phyloP scores from a whole-genome alignment of 1,284 basidiomycete species.

The Trametes polyzona region DNA sequence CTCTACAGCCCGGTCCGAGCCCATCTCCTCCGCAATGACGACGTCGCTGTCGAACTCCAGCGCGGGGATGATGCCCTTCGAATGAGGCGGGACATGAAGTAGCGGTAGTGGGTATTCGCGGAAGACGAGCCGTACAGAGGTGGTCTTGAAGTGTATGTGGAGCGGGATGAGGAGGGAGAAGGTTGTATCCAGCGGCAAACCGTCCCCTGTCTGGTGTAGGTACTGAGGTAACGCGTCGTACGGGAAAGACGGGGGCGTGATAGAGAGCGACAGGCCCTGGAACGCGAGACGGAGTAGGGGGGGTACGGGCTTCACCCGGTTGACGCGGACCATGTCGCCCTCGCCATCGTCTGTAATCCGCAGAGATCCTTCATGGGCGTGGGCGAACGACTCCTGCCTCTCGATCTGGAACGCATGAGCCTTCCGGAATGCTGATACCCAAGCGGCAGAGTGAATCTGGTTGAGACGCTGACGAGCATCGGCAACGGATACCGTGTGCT shows the following conservation, averaged over 20 bases:
- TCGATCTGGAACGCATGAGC: constrained; percentile 21
- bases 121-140: constrained; percentile 64
- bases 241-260: constrained; percentile 72
- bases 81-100: constrained; percentile 57
- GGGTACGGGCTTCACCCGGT: constrained; percentile 50
- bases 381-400: constrained; percentile 22
- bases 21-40: constrained; percentile 91
- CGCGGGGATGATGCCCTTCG: constrained; percentile 44
- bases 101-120: constrained; percentile 85
- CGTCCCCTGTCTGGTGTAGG: constrained; percentile 69
- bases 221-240: constrained; percentile 65
- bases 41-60: constrained; percentile 81
- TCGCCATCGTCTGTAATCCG: constrained; percentile 13
- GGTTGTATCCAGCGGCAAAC: constrained; percentile 70
- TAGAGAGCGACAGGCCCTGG: constrained; percentile 58
- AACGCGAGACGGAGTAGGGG: constrained; percentile 80
- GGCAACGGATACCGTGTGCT: constrained; percentile 68
- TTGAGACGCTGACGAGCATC: constrained; percentile 80
- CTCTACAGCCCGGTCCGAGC: constrained; percentile 69
- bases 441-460: constrained; percentile 79
- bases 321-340: constrained; percentile 40
- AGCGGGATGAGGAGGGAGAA: constrained; percentile 88
- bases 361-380: constrained; percentile 16
- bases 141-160: constrained; percentile 75
- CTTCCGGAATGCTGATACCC: constrained; percentile 48